These are phyloP conservation scores for Colletotrichum orchidophilum DNA, from an alignment of 2,329 filamentous ascomycete genomes.

Conservation along the genomic window DNA sequence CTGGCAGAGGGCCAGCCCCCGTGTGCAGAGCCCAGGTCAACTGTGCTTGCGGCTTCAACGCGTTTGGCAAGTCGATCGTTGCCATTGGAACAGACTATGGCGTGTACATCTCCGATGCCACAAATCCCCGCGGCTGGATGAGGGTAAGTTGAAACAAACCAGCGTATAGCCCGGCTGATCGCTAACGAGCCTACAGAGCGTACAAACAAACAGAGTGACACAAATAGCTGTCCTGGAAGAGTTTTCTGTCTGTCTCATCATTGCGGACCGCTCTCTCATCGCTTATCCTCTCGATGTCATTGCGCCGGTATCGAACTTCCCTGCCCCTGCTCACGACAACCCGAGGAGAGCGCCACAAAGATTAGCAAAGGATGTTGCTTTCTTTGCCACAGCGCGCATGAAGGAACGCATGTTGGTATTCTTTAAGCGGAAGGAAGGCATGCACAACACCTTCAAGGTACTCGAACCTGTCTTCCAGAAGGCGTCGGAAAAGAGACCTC, in stretches of 20 bases:
- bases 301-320: constrained; percentile 68
- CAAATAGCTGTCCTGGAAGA: constrained; percentile 96
- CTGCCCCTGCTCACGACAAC: constrained; percentile 73
- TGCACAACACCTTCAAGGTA: constrained; percentile 96
- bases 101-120: constrained; percentile 87
- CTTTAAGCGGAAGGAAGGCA: constrained; percentile 94
- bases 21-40: constrained; percentile 90
- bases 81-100: constrained; percentile 96
- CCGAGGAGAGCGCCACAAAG: constrained; percentile 89
- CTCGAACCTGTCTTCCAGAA: constrained; percentile 96
- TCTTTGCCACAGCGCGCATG: constrained; percentile 96
- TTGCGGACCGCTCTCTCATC: constrained; percentile 90
- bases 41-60: constrained; percentile 90
- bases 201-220: constrained; percentile 80
- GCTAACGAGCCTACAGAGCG: constrained; percentile 64
- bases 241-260: constrained; percentile 90
- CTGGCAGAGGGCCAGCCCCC: constrained; percentile 74
- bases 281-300: constrained; percentile 94
- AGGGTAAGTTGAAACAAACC: constrained; percentile 69
- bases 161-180: neutral
- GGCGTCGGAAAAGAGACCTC: constrained; percentile 82
- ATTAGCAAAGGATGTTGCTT: constrained; percentile 91
- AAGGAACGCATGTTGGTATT: constrained; percentile 95
- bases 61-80: constrained; percentile 85
- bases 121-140: constrained; percentile 90